Percentiles rank a stretch among this genome's conserved stretches.
These are phyloP conservation scores for Aphanomyces cochlioides DNA, from an alignment of 352 stramenopile genomes.

Conservation along the genomic window DNA sequence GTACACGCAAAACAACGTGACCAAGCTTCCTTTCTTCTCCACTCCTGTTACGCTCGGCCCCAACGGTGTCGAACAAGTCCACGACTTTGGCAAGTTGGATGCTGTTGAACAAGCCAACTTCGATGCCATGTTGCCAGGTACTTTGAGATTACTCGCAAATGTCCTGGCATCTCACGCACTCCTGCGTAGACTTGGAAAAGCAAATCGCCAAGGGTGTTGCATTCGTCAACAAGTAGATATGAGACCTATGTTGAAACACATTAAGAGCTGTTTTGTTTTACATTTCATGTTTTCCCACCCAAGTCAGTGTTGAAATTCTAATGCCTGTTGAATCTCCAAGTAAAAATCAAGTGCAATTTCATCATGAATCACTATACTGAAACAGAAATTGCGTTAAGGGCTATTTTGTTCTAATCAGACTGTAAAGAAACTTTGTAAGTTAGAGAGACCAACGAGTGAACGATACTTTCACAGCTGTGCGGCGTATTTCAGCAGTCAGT, in stretches of 20 bases:
- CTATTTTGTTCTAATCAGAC: too few species aligned
- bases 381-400: too few species aligned
- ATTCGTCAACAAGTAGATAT: constrained; percentile 67
- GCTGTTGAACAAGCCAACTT: constrained; percentile 83
- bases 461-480: too few species aligned
- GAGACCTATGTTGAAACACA: background rate
- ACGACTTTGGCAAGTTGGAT: constrained; percentile 88
- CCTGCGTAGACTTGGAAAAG: constrained; percentile 53
- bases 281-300: too few species aligned
- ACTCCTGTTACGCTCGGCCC: constrained; percentile 93
- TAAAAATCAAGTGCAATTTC: too few species aligned
- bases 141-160: background rate
- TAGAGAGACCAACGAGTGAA: too few species aligned
- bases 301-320: too few species aligned
- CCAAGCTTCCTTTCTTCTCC: constrained; percentile 94
- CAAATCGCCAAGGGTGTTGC: constrained; percentile 86
- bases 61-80: constrained; percentile 94
- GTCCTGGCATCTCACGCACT: background rate
- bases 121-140: constrained; percentile 78
- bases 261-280: background rate
- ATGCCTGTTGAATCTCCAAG: too few species aligned
- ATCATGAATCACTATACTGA: too few species aligned
- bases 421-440: too few species aligned
- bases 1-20: constrained; percentile 96
- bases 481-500: too few species aligned